Evolutionary conservation across 2,329 filamentous ascomycete genomes (phyloP), one percentile per base, ranked within the genome.

Genomic region (Byssoonygena ceratinophila): DNA sequence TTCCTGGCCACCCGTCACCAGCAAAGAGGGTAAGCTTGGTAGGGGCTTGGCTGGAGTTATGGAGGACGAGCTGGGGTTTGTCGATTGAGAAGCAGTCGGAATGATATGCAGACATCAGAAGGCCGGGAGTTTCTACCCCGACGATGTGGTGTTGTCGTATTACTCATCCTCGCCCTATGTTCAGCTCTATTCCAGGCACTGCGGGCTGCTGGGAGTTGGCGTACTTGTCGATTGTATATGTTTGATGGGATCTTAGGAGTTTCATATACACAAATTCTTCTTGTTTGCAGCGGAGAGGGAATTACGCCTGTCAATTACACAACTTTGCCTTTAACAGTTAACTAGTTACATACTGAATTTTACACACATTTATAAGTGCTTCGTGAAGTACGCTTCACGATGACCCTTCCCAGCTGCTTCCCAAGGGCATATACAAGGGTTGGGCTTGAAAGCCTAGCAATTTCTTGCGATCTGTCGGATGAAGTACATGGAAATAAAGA

Each of bases 51-150:
- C 70, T 25, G 71, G 71, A 41, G 72, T 79, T n/a, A 70, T 80
- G 64, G 74, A 76, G 55, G 76, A 80, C 55, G 77, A 80, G 61
- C 71, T 80, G 71, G 76, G 76, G 3, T 78, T 74, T 60, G 63
- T 78, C 59, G 76, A 78, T 61, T 79, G 58, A 64, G 14, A 47
- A 29, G 27, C 5, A 4, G 4, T 9, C 4, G 4, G 27, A 29
- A 29, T 9, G 6, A 31, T 23, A 27, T n/a, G 4, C 23, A 44
- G 8, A 18, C 7, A 44, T 31, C n/a, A n/a, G 25, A 14, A 14
- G 3, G 9, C 8, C 12, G 22, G 29, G 14, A 23, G 11, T 14
- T 29, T 16, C 20, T 5, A 44, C 37, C 22, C 20, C 4, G 18
- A 9, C n/a, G 18, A 40, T 23, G 11, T 23, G 11, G 12, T 39